Evolutionary conservation across 2,329 filamentous ascomycete species (phyloP).

Genomic region (Cyclaneusma minus): DNA sequence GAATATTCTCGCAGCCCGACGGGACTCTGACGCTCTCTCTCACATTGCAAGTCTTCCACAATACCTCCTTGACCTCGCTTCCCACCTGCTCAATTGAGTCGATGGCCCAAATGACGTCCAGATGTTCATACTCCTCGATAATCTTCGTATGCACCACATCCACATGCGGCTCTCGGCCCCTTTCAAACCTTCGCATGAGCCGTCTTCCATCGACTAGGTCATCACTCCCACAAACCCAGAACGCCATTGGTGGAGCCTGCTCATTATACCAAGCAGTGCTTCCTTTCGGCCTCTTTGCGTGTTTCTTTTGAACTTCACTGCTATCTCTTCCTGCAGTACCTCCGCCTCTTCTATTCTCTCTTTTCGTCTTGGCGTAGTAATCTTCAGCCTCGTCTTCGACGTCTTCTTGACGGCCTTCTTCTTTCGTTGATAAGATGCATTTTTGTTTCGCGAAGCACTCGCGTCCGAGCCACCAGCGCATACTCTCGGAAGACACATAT

Average conservation of each 20-base stretch:
- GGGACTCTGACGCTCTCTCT: constrained; percentile 13
- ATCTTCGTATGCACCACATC: constrained; percentile 67
- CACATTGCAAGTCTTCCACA: constrained; percentile 59
- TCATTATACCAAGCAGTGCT: constrained; percentile 68
- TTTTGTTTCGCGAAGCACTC: constrained; percentile 76
- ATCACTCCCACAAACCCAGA: constrained; percentile 79
- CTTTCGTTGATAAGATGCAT: constrained; percentile 70
- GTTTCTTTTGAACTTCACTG: constrained; percentile 15
- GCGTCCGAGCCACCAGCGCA: constrained; percentile 89
- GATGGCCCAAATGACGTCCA: constrained; percentile 92
- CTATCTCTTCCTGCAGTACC: constrained; percentile 12
- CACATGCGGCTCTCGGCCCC: constrained; percentile 68
- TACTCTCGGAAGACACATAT: constrained; percentile 76
- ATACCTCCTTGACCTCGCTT: constrained; percentile 59
- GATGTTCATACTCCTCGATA: constrained; percentile 78
- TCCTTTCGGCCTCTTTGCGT: constrained; percentile 26
- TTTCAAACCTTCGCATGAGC: constrained; percentile 58
- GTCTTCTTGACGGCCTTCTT: constrained; percentile 49
- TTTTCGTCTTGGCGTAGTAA: constrained; percentile 1
- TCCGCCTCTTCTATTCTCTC: constrained; percentile 14
- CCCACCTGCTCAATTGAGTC: constrained; percentile 75
- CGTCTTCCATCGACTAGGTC: constrained; percentile 69
- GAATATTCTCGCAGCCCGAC: constrained; percentile 15
- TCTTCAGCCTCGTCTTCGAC: constrained; percentile 22
- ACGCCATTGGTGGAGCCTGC: constrained; percentile 63